Base-by-base conservation (phyloP, 768 basidiomycete species). In the Coprinopsis strossmayeri region DNA sequence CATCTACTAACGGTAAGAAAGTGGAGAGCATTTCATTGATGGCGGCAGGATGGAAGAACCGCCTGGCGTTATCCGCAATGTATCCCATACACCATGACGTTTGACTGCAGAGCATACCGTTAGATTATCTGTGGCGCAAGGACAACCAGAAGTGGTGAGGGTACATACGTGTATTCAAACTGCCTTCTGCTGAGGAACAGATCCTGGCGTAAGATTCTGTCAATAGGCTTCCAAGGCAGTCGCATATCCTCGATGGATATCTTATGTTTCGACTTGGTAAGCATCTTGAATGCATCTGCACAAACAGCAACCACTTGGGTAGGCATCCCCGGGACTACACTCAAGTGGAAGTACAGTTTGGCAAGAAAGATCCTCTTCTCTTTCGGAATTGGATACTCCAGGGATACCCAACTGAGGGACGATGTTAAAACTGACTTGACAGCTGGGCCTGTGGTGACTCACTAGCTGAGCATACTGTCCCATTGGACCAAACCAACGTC, bases 11-110 rank as follows among this genome's bases (percentile, higher is more conserved):
- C 3, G 91, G 91, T 9, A 96, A 67, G 60, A 94, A 91, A 0
- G 77, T 82, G n/a, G 83, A 72, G 25, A 96, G 78, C 90, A 96
- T 94, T 57, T 89, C 86, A 55, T 85, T 81, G 46, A 83, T 83
- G 27, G 89, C 84, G 34, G 86, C 79, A 15, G 91, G 91, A 57
- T 92, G 91, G 66, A 92, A 94, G 73, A 94, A 94, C 46, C 87
- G 73, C 46, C 88, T 79, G 38, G 78, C 70, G 57, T 72, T 73
- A 30, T 82, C 77, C 25, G 84, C 82, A 52, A 87, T 72, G 55
- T 79, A 79, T 2, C 82, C 85, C 81, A 87, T 81, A 56, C 79
- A 84, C 78, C 80, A 87, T 15, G 85, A 77, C n/a, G 82, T 64
- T 67, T 86, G 84, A 52, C 85, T 87, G 53, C 20, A 47, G 27